A percentile compares a stretch with the other conserved stretches of the same genome.
These are phyloP conservation scores for Quercus aquifolioides DNA, from an alignment of 306 rosid species.

Conservation along the genomic window DNA sequence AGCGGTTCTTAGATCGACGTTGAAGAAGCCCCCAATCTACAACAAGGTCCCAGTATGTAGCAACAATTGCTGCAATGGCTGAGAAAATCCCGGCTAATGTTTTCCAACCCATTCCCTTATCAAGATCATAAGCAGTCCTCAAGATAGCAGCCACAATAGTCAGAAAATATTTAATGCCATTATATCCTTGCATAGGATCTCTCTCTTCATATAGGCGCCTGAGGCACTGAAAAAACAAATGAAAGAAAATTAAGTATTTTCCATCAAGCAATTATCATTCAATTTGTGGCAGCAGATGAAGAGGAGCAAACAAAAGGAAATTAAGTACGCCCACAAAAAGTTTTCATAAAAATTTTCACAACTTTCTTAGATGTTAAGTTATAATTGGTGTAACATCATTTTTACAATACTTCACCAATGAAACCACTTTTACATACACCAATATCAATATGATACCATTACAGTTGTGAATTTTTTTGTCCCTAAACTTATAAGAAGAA, in stretches of 20 bases:
- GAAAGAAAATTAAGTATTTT: not conserved
- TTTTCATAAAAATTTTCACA: too few relatives aligned
- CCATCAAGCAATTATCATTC: not conserved
- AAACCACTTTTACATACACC: too few relatives aligned
- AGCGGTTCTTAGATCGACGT: constrained; percentile 48
- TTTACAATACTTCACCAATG: too few relatives aligned
- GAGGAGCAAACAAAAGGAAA: too few relatives aligned
- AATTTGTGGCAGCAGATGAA: not conserved
- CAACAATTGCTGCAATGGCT: constrained; percentile 36
- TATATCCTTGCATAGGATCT: constrained; percentile 61
- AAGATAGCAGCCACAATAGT: constrained; percentile 59
- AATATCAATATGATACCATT: too few relatives aligned
- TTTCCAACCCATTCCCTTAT: constrained; percentile 31
- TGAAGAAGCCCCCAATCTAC: constrained; percentile 76
- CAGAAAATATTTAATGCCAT: constrained; percentile 53
- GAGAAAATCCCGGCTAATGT: constrained; percentile 46
- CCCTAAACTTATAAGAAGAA: not conserved
- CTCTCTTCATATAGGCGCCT: constrained; percentile 58
- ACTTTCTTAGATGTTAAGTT: too few relatives aligned
- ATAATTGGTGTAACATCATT: too few relatives aligned
- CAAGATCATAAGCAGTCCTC: constrained; percentile 41
- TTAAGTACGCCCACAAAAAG: too few relatives aligned
- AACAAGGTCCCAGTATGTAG: constrained; percentile 68
- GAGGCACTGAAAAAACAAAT: constrained; percentile 38
- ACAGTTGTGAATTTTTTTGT: too few relatives aligned